Conservation (phyloP, 1,139 yeast species). For the Suhomyces atakaporum region DNA sequence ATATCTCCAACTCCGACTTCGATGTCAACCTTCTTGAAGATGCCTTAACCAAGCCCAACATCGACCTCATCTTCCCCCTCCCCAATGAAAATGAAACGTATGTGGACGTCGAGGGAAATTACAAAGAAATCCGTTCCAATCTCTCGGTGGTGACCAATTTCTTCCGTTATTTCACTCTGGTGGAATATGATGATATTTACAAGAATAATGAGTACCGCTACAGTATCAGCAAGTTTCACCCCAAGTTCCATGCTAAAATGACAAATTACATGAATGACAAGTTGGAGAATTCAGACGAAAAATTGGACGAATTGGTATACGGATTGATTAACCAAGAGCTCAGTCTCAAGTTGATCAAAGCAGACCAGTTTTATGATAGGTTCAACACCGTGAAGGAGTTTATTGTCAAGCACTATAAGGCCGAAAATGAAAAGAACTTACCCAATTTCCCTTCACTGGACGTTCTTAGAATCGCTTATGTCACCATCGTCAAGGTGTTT, state of each 20-base stretch:
- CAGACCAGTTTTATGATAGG: slow-evolving; percentile 36
- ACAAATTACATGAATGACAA: slow-evolving; percentile 36
- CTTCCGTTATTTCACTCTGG: slow-evolving; percentile 28
- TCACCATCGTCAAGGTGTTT: slow-evolving; percentile 39
- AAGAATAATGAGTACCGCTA: slow-evolving; percentile 37
- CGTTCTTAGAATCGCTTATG: slow-evolving; percentile 38
- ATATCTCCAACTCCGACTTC: slow-evolving; percentile 18
- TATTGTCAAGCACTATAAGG: slow-evolving; percentile 42
- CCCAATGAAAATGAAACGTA: slow-evolving; percentile 40
- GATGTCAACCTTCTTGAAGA: slow-evolving; percentile 44
- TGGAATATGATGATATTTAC: slow-evolving; percentile 36
- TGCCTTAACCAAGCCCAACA: slow-evolving; percentile 32
- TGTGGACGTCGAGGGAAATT: slow-evolving; percentile 34
- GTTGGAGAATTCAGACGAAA: slow-evolving; percentile 34
- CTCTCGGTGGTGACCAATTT: slow-evolving; percentile 38
- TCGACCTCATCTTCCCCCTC: slow-evolving; percentile 42
- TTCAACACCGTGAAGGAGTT: slow-evolving; percentile 41
- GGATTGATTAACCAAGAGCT: slow-evolving; percentile 43
- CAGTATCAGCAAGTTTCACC: slow-evolving; percentile 36
- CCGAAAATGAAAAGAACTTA: slow-evolving; percentile 40
- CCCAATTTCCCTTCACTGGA: slow-evolving; percentile 31
- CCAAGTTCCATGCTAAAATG: slow-evolving; percentile 32
- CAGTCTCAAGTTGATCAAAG: slow-evolving; percentile 40
- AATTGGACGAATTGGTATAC: slow-evolving; percentile 41
- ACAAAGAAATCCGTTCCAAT: slow-evolving; percentile 19